A percentile compares a stretch with the other conserved stretches of the same genome.
Conservation (phyloP, 495 filamentous ascomycete species). For the Tuber indicum region DNA sequence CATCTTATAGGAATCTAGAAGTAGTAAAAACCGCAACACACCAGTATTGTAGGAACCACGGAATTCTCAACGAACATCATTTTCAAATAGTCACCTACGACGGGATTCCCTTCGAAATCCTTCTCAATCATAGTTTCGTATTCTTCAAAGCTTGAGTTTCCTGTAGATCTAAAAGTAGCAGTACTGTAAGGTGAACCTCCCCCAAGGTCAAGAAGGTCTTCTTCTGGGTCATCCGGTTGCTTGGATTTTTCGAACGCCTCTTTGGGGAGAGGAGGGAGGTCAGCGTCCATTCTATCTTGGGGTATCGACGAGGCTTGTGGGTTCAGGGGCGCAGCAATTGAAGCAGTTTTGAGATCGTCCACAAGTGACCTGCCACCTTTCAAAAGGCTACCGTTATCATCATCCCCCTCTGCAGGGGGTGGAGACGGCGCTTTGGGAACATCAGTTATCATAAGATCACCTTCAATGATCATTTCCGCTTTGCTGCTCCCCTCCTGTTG, state of each 20-base stretch:
- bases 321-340: slow-evolving; percentile 11
- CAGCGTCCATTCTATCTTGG: slow-evolving; percentile 38
- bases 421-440: slow-evolving; percentile 38
- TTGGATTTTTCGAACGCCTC: slow-evolving; percentile 28
- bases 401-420: slow-evolving; percentile 30
- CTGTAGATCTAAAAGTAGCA: slow-evolving; percentile 36
- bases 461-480: not conserved
- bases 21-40: slow-evolving; percentile 47
- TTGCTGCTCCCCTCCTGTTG: slow-evolving; percentile 7
- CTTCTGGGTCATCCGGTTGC: slow-evolving; percentile 33
- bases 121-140: slow-evolving; percentile 49
- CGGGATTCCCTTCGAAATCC: slow-evolving; percentile 65
- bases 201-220: slow-evolving; percentile 39
- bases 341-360: slow-evolving; percentile 30
- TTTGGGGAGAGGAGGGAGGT: slow-evolving; percentile 38
- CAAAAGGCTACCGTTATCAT: slow-evolving; percentile 33
- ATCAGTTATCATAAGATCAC: slow-evolving; percentile 19
- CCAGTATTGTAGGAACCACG: slow-evolving; percentile 92
- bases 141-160: slow-evolving; percentile 40
- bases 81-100: slow-evolving; percentile 96
- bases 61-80: slow-evolving; percentile 91
- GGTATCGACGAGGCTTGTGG: slow-evolving; percentile 22
- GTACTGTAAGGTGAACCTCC: slow-evolving; percentile 37
- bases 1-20: slow-evolving; percentile 12
- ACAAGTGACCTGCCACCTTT: slow-evolving; percentile 35